Evolutionary conservation across 1,284 basidiomycete genomes (phyloP).

Genomic region (Sporisorium graminicola): DNA sequence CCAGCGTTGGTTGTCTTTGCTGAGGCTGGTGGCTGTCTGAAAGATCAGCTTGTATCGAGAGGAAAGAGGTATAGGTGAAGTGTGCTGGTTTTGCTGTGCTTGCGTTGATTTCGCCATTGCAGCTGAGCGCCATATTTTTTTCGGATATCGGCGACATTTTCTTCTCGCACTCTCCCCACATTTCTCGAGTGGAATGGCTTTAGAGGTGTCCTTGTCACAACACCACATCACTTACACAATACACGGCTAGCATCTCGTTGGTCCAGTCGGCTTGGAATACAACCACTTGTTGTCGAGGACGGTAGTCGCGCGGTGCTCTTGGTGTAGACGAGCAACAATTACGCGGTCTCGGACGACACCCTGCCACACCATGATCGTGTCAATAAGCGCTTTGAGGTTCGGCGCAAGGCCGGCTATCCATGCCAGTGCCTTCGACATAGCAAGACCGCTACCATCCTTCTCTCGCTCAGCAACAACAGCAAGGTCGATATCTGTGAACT

Average conservation of each 20-base stretch:
- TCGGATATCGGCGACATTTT: slow-evolving; percentile 5
- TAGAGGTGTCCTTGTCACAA: not conserved
- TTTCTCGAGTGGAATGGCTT: not conserved
- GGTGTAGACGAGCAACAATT: not conserved
- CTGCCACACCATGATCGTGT: not conserved
- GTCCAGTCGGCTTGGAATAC: not conserved
- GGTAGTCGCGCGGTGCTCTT: not conserved
- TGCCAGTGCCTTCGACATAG: not conserved
- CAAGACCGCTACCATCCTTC: not conserved
- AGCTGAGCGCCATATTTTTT: not conserved
- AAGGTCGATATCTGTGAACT: not conserved
- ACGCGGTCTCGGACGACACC: not conserved
- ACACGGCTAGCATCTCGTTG: not conserved
- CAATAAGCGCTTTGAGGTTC: not conserved
- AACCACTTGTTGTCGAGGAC: not conserved
- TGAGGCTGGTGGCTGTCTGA: not conserved
- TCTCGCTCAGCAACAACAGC: not conserved
- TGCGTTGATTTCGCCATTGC: not conserved
- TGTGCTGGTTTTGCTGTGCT: not conserved
- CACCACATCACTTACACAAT: not conserved
- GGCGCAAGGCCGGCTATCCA: not conserved
- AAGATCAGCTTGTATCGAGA: not conserved
- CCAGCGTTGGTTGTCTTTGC: not conserved
- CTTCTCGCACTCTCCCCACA: slow-evolving; percentile 8
- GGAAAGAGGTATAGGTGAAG: not conserved